A percentile compares a stretch with the other conserved stretches of the same genome.
These are phyloP conservation scores for Clonostachys chloroleuca DNA, from an alignment of 2,329 filamentous ascomycete genomes.

Conservation along the genomic window DNA sequence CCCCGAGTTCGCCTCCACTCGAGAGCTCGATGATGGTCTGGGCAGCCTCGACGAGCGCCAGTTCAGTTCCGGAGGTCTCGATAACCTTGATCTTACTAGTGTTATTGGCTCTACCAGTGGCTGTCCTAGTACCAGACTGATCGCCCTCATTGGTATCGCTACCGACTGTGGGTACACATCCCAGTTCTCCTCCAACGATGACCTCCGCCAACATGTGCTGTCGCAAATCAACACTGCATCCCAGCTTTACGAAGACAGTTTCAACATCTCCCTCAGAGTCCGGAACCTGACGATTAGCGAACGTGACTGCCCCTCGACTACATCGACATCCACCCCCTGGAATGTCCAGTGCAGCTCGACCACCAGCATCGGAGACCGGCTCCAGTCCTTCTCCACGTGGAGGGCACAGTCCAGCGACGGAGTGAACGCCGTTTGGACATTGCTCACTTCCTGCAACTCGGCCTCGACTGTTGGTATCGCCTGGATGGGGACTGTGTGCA, in stretches of 20 bases:
- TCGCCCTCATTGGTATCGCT: slow-evolving; percentile 86
- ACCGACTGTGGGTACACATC: slow-evolving; percentile 87
- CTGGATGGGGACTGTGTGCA: slow-evolving; percentile 88
- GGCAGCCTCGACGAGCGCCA: slow-evolving; percentile 57
- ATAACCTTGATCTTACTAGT: slow-evolving; percentile 65
- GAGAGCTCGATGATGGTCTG: neutral
- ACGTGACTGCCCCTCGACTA: slow-evolving; percentile 64
- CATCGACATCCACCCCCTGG: slow-evolving; percentile 69
- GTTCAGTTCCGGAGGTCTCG: slow-evolving; percentile 67
- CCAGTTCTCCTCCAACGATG: slow-evolving; percentile 59
- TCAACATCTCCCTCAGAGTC: slow-evolving; percentile 92
- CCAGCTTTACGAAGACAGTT: slow-evolving; percentile 80
- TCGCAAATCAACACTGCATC: slow-evolving; percentile 82
- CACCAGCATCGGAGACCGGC: slow-evolving; percentile 64
- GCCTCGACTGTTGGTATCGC: slow-evolving; percentile 84
- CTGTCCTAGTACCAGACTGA: slow-evolving; percentile 84
- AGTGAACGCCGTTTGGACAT: slow-evolving; percentile 84
- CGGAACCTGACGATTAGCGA: slow-evolving; percentile 79
- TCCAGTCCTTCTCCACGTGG: slow-evolving; percentile 89
- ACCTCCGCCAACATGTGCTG: slow-evolving; percentile 70
- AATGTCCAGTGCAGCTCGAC: slow-evolving; percentile 67
- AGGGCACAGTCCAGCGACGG: slow-evolving; percentile 70
- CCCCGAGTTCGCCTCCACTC: slow-evolving; percentile 58
- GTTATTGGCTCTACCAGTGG: slow-evolving; percentile 81
- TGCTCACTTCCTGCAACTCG: slow-evolving; percentile 78